phyloP scores from a whole-genome alignment of 2,329 filamentous ascomycete genomes.

The Sporothrix schenckii region DNA sequence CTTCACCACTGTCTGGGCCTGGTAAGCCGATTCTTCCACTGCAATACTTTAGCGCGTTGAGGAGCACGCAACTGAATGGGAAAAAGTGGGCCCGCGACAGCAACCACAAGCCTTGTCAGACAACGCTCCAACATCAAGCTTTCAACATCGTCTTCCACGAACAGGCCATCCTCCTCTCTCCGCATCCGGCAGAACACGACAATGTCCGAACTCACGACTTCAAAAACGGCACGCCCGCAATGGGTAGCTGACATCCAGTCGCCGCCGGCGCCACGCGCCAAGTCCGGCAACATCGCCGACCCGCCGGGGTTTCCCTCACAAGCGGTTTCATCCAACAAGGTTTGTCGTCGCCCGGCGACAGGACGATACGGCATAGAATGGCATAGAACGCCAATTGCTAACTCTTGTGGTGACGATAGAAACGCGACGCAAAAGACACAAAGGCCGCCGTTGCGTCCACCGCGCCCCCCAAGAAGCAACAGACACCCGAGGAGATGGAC shows the following conservation, averaged over 20 bases:
- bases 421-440: slow-evolving; percentile 47
- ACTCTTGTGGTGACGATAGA: slow-evolving; percentile 37
- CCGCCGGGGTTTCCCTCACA: slow-evolving; percentile 78
- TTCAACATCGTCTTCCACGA: not conserved
- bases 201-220: slow-evolving; percentile 40
- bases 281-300: slow-evolving; percentile 72
- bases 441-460: slow-evolving; percentile 44
- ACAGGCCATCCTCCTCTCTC: not conserved
- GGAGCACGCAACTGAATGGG: slow-evolving; percentile 7
- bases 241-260: slow-evolving; percentile 84
- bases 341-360: slow-evolving; percentile 39
- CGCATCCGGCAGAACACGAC: not conserved
- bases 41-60: not conserved
- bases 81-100: not conserved
- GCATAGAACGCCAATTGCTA: not conserved
- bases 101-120: not conserved
- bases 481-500: slow-evolving; percentile 84
- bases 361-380: not conserved
- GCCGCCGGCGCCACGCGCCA: slow-evolving; percentile 67
- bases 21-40: too few relatives aligned
- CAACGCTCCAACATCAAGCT: not conserved
- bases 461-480: slow-evolving; percentile 58
- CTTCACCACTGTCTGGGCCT: not conserved
- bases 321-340: slow-evolving; percentile 58
- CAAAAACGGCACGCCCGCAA: slow-evolving; percentile 56